Evolutionary conservation across 2,329 filamentous ascomycete species (phyloP), one percentile per base, ranked within the genome.

Genomic region (Nigrograna mackinnonii): DNA sequence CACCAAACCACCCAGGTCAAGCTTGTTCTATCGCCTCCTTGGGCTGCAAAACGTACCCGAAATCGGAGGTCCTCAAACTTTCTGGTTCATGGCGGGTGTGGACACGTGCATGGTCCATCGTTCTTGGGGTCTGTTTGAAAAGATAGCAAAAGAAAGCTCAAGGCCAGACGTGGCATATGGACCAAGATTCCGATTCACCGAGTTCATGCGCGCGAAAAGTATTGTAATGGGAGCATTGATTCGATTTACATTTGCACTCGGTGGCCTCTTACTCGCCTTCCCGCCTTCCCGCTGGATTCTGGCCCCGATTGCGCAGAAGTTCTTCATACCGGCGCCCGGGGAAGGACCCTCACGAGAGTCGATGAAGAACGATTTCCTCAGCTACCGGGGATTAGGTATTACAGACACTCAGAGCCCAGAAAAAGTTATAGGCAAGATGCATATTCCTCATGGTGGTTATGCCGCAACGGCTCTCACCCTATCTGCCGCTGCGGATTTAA

Each of bases 381-480:
- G 85, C 60, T 87, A 82, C 58, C 77, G 80, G 11, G 85, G 78
- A 4, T 72, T 88, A 16, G 87, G 79, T 2, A 75, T 72, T n/a
- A 82, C 85, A 3, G 70, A 76, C 56, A 57, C 64, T 38, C 66
- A 61, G 42, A 68, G 66, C 17, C 64, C 69, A 14, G 71, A 82
- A 67, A 73, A 78, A 54, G 84, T 80, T 0, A 77, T 75, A 37
- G 79, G 76, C 39, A 76, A 76, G 39, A 77, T 82, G 30, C 72
- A 75, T 52, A 83, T 76, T 50, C 66, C 75, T 4, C 85, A 86
- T 3, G 79, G 79, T 54, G 74, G 83, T 60, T 92, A 91, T 64
- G 69, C 72, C n/a, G 67, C 89, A 38, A 90, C 86, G 4, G 87
- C 78, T 0, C 58, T 84, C 14, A 74, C 86, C 20, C 59, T 88